phyloP scores from a whole-genome alignment of 371 early-diverging fungal genomes.

The Rhizomucor pusillus region DNA sequence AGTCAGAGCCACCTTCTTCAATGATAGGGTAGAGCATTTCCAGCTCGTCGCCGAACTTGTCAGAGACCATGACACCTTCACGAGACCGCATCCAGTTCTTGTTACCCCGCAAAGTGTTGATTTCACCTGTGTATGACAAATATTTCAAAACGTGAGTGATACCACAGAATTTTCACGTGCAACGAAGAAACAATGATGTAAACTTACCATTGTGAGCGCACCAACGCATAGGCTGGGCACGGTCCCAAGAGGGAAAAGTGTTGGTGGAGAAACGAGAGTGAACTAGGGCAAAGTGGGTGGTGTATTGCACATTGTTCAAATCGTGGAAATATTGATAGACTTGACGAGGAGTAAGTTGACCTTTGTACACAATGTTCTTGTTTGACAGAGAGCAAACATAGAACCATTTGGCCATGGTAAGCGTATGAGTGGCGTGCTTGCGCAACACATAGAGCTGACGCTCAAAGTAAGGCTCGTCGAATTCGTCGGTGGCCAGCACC shows the following conservation, averaged over 20 bases:
- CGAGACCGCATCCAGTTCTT: conserved; percentile 99
- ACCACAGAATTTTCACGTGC: background rate
- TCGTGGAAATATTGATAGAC: conserved; percentile 92
- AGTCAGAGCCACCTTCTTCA: conserved; percentile 95
- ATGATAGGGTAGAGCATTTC: conserved; percentile 90
- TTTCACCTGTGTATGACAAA: conserved; percentile 69
- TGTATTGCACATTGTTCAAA: conserved; percentile 76
- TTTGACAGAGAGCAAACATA: conserved; percentile 95
- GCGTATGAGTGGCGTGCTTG: conserved; percentile 83
- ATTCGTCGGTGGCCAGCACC: conserved; percentile 43
- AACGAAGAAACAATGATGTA: background rate
- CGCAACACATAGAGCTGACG: conserved; percentile 86
- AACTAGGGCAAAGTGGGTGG: conserved; percentile 92
- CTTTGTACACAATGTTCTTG: conserved; percentile 95
- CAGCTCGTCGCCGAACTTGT: conserved; percentile 76
- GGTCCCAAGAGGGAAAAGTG: conserved; percentile 98
- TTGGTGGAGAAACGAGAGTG: conserved; percentile 97
- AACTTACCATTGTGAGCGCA: conserved; percentile 95
- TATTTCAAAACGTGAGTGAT: no score
- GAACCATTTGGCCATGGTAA: conserved; percentile 84
- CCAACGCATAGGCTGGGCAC: conserved; percentile 96
- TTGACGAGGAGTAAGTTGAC: conserved; percentile 88
- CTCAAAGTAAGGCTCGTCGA: conserved; percentile 76
- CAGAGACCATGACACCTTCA: conserved; percentile 90
- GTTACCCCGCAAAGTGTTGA: conserved; percentile 97